phyloP scores from a whole-genome alignment of 495 filamentous ascomycete genomes.

The Acidomyces sp. region DNA sequence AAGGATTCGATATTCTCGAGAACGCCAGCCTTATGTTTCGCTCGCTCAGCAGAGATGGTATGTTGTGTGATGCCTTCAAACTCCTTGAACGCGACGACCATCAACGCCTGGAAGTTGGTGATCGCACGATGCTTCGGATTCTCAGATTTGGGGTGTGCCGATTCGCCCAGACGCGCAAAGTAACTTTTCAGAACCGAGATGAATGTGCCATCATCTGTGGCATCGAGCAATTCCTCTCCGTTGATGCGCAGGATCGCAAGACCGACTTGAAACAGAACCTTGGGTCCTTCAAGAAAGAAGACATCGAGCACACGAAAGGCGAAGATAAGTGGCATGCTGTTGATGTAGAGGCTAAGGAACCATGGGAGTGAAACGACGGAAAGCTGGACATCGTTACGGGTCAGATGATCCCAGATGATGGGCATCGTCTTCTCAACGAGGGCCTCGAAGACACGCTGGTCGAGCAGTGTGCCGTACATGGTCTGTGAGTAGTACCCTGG shows the following conservation, averaged over 20 bases:
- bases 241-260: constrained; percentile 94
- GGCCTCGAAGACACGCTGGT: constrained; percentile 93
- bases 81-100: constrained; percentile 97
- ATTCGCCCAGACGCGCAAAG: constrained; percentile 85
- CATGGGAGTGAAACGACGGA: constrained; percentile 95
- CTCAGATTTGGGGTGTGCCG: constrained; percentile 85
- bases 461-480: constrained; percentile 95
- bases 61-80: constrained; percentile 89
- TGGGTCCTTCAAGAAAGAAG: constrained; percentile 95
- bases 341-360: constrained; percentile 97
- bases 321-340: constrained; percentile 96
- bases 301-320: constrained; percentile 93
- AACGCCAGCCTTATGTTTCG: constrained; percentile 84
- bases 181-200: constrained; percentile 93
- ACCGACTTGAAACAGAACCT: constrained; percentile 92
- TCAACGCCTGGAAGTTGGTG: constrained; percentile 90
- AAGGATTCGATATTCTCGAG: constrained; percentile 92
- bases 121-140: constrained; percentile 87
- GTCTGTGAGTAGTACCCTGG: constrained; percentile 96
- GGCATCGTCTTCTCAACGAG: constrained; percentile 98
- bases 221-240: constrained; percentile 91
- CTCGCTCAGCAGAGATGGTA: constrained; percentile 75
- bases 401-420: constrained; percentile 91
- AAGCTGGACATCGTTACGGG: constrained; percentile 91
- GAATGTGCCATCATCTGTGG: constrained; percentile 88